These are phyloP conservation scores for Yarrowia divulgata DNA, from an alignment of 805 yeast species.

Conservation along the genomic window DNA sequence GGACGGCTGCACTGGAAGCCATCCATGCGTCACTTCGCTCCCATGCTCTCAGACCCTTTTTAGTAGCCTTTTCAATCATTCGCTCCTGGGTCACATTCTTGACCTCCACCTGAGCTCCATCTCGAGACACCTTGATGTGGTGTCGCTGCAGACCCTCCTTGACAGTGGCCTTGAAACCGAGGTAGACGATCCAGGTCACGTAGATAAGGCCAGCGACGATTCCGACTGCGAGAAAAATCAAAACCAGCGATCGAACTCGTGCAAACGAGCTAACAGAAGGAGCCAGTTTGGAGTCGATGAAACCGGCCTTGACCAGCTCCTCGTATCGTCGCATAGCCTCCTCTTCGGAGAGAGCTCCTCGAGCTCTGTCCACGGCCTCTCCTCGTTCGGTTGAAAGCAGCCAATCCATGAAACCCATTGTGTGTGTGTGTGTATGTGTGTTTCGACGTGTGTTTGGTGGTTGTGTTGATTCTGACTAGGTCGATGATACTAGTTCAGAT, in stretches of 20 bases:
- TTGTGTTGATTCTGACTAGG: background rate
- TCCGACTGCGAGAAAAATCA: slow-evolving; percentile 23
- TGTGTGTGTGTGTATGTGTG: slow-evolving; percentile 13
- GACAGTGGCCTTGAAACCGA: slow-evolving; percentile 32
- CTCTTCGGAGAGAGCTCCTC: slow-evolving; percentile 27
- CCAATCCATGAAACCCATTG: slow-evolving; percentile 19
- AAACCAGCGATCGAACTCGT: slow-evolving; percentile 24
- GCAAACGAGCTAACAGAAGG: slow-evolving; percentile 25
- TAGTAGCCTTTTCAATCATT: slow-evolving; percentile 38
- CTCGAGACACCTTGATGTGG: slow-evolving; percentile 37
- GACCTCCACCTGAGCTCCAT: slow-evolving; percentile 37
- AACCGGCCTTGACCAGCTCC: slow-evolving; percentile 34
- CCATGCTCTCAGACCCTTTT: slow-evolving; percentile 32
- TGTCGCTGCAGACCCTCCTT: slow-evolving; percentile 33
- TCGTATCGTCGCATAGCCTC: slow-evolving; percentile 33
- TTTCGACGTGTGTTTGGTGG: background rate
- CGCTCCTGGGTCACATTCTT: slow-evolving; percentile 38
- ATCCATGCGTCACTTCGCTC: slow-evolving; percentile 32
- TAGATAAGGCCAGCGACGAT: slow-evolving; percentile 21
- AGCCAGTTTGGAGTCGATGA: slow-evolving; percentile 6
- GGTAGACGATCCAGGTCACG: slow-evolving; percentile 13
- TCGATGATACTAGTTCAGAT: slow-evolving; percentile 10
- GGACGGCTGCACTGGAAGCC: slow-evolving; percentile 18
- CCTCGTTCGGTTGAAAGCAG: slow-evolving; percentile 26
- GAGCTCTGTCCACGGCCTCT: slow-evolving; percentile 6